Evolutionary conservation across 352 stramenopile species (phyloP).

Genomic region (Globisporangium viniferum): DNA sequence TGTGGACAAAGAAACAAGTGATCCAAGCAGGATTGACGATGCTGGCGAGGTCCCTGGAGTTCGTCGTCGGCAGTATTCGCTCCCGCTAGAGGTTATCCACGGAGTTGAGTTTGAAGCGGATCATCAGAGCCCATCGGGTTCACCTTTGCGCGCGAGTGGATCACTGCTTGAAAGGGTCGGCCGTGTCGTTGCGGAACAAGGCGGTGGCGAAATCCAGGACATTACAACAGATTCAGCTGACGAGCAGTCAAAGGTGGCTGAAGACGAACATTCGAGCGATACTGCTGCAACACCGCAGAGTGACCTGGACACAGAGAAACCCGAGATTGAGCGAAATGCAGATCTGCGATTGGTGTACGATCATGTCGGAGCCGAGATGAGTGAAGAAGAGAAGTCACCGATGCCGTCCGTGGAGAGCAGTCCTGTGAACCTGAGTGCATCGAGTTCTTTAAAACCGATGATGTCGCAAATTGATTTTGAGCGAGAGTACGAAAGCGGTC

Average conservation of each 20-base stretch:
- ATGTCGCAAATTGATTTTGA: conserved; percentile 26
- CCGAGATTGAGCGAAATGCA: conserved; percentile 17
- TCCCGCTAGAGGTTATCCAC: conserved; percentile 41
- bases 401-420: conserved; percentile 8
- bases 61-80: conserved; percentile 24
- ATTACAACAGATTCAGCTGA: conserved; percentile 56
- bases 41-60: not conserved
- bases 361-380: conserved; percentile 2
- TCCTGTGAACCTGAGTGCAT: not conserved
- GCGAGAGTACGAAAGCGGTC: conserved; percentile 41
- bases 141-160: conserved; percentile 25
- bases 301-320: conserved; percentile 18
- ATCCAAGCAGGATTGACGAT: not conserved
- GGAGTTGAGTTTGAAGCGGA: conserved; percentile 33
- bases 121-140: conserved; percentile 16
- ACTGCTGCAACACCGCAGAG: conserved; percentile 12
- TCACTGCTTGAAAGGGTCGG: conserved; percentile 66
- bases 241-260: conserved; percentile 10
- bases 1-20: conserved; percentile 1
- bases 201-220: conserved; percentile 73
- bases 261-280: conserved; percentile 13
- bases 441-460: conserved; percentile 15
- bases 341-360: conserved; percentile 13
- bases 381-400: conserved; percentile 12
- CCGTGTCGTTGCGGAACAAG: conserved; percentile 64